Conservation (phyloP, 495 filamentous ascomycete genomes). For the Annulohypoxylon bovei region DNA sequence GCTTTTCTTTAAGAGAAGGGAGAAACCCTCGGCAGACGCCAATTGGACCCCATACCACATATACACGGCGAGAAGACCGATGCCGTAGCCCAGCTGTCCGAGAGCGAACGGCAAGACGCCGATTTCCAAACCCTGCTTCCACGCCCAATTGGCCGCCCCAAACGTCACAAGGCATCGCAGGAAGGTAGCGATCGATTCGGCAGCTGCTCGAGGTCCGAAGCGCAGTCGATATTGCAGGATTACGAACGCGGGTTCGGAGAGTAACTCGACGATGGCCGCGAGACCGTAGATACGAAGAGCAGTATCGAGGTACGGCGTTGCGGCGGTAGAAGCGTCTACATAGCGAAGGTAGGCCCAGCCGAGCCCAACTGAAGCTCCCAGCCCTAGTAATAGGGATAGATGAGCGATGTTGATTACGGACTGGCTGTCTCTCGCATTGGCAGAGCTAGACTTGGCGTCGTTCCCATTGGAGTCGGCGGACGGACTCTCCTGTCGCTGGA, state of each 20-base stretch:
- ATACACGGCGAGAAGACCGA: conserved; percentile 75
- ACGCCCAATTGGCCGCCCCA: conserved; percentile 67
- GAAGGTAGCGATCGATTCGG: conserved; percentile 82
- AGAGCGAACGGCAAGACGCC: conserved; percentile 90
- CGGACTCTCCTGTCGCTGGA: conserved; percentile 75
- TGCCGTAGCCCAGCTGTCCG: conserved; percentile 82
- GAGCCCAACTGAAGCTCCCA: conserved; percentile 68
- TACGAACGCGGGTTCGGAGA: conserved; percentile 85
- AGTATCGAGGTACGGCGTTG: conserved; percentile 67
- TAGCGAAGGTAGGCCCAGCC: conserved; percentile 71
- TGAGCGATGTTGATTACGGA: conserved; percentile 89
- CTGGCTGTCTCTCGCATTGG: conserved; percentile 58
- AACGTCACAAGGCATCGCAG: conserved; percentile 78
- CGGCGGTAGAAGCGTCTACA: conserved; percentile 58
- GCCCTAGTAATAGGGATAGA: conserved; percentile 74
- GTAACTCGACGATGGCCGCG: conserved; percentile 81
- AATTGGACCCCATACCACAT: conserved; percentile 56
- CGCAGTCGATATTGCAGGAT: conserved; percentile 81
- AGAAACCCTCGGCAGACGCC: conserved; percentile 62
- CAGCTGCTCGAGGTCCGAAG: conserved; percentile 79
- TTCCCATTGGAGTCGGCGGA: conserved; percentile 10
- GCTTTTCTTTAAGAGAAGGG: conserved; percentile 57
- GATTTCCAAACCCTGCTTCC: conserved; percentile 55
- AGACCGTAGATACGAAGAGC: conserved; percentile 76
- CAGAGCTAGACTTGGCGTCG: conserved; percentile 32